Evolutionary conservation across 495 filamentous ascomycete species (phyloP), one percentile per base, ranked within the genome.

Genomic region (Astrocystis sublimbata): DNA sequence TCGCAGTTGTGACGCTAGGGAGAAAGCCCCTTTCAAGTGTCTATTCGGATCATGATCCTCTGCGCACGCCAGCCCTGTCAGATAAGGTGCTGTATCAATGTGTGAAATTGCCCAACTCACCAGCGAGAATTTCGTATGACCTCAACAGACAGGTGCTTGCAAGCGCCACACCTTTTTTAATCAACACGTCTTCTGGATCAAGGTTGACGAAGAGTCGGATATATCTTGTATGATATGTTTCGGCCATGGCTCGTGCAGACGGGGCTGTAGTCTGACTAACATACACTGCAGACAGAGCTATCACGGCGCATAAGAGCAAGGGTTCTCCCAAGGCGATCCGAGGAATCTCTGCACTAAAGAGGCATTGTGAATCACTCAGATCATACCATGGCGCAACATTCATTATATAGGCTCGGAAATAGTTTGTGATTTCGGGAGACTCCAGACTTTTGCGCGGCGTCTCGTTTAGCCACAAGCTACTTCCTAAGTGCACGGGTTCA

Each of bases 121-220:
- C 54, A 24, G 40, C 26, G n/a, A 78, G 69, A 19, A 79, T 77
- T 57, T 78, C 75, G 63, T 75, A 78, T 3, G 72, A 76, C 23
- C 73, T 61, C 15, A 79, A 49, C 10, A 79, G 63, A 45, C 76
- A 78, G 2, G 74, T 76, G 1, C 73, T 68, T 2, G 73, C 76
- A 1, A 78, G 56, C 0, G 68, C 67, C 31, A 70, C 67, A 0
- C 68, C 75, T 23, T 62, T 66, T n/a, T 47, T 54, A n/a, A 70
- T 40, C n/a, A 57, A 45, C 38, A 68, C 55, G 24, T 50, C 66
- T 19, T 64, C 56, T 13, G 62, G 46, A 21, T 62, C 61, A 35
- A 71, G 51, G 28, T 52, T 45, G 4, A 59, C 58, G n/a, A 71
- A 58, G 10, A 47, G 52, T 17, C 58, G 28, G 30, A 69, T 46